These are phyloP conservation scores for Syzygium syzygioides DNA, from an alignment of 441 rosid species.

Conservation along the genomic window DNA sequence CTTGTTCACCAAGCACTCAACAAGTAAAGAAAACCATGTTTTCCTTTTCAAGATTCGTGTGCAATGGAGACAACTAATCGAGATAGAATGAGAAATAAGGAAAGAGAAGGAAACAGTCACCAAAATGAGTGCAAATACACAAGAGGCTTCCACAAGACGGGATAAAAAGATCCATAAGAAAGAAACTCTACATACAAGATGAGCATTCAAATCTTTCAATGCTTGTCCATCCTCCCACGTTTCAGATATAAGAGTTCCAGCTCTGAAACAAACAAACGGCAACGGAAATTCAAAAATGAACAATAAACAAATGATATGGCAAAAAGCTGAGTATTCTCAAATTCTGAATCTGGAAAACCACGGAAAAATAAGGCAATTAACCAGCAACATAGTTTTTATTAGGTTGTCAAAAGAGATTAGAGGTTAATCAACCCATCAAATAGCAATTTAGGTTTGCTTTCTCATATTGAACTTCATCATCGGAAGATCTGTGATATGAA, in stretches of 20 bases:
- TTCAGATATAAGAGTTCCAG: conserved; percentile 96
- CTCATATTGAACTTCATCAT: background rate
- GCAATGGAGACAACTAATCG: background rate
- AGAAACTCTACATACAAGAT: conserved; percentile 54
- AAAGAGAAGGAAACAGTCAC: background rate
- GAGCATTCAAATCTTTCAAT: conserved; percentile 87
- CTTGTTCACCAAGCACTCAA: background rate
- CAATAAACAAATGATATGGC: background rate
- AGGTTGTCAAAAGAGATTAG: background rate
- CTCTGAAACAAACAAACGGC: conserved; percentile 46
- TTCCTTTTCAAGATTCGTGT: background rate
- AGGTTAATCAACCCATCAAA: background rate
- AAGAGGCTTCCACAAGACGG: background rate
- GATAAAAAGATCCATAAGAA: background rate
- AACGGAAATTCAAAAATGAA: background rate
- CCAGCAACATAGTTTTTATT: background rate
- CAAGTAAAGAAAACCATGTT: background rate
- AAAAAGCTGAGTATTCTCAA: background rate
- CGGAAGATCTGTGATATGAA: background rate
- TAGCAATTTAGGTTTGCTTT: background rate
- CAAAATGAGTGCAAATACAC: background rate
- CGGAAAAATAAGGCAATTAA: background rate
- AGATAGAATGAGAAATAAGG: background rate
- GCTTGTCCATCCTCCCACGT: conserved; percentile 99
- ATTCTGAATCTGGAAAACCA: background rate